phyloP scores from a whole-genome alignment of 2,329 filamentous ascomycete species.

The Colletotrichum neosansevieriae region DNA sequence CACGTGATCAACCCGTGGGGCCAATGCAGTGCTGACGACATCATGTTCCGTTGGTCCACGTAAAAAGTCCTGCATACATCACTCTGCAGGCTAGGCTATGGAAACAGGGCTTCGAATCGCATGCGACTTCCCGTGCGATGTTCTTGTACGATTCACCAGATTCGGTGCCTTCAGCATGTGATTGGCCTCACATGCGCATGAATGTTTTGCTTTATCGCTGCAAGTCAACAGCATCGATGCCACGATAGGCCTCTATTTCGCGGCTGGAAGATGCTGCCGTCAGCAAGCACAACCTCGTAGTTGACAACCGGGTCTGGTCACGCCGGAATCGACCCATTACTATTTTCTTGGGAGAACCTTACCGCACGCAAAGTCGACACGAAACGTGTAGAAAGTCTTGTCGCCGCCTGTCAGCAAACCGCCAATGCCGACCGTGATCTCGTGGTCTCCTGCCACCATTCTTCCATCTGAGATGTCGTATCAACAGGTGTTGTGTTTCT shows the following conservation, averaged over 20 bases:
- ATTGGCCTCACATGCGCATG: constrained; percentile 1
- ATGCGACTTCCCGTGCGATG: neutral
- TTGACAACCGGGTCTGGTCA: neutral
- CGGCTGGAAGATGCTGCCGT: constrained; percentile 54
- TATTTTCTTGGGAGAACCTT: constrained; percentile 12
- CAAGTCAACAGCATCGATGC: neutral
- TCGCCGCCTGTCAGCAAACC: constrained; percentile 31
- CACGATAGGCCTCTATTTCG: constrained; percentile 7
- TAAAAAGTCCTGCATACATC: neutral
- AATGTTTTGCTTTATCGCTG: neutral
- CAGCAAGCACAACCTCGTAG: constrained; percentile 49
- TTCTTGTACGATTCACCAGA: neutral
- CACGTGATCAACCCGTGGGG: neutral
- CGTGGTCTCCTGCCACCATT: constrained; percentile 15
- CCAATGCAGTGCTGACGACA: no score
- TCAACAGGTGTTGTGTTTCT: neutral
- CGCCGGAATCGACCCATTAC: constrained; percentile 43
- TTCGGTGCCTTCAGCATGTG: neutral
- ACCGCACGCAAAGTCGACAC: no score
- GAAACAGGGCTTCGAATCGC: constrained; percentile 6
- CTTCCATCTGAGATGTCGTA: neutral
- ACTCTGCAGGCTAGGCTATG: constrained; percentile 4
- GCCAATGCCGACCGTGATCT: constrained; percentile 45
- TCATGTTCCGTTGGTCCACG: no score
- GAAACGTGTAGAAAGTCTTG: no score